Conservation (phyloP, 2,329 filamentous ascomycete genomes). For the Cladophialophora bantiana region DNA sequence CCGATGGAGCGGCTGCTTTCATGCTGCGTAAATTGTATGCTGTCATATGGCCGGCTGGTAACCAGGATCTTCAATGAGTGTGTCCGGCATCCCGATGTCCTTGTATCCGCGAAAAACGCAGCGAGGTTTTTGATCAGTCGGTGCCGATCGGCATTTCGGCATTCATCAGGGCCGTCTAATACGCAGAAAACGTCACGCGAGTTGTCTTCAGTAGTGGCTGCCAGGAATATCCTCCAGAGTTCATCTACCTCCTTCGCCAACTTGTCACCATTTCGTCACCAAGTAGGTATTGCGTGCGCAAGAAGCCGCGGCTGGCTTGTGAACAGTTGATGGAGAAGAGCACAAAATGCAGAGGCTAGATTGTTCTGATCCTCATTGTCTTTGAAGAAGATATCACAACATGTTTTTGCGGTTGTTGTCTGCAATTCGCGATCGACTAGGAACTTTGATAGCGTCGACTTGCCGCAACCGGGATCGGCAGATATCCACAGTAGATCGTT, state of each 20-base stretch:
- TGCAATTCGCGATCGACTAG: constrained; percentile 45
- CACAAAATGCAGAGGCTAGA: constrained; percentile 44
- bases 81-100: not conserved
- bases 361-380: constrained; percentile 47
- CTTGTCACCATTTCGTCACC: constrained; percentile 19
- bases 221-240: constrained; percentile 28
- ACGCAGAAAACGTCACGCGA: constrained; percentile 23
- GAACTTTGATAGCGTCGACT: constrained; percentile 48
- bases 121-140: constrained; percentile 22
- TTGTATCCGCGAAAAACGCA: constrained; percentile 13
- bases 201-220: constrained; percentile 1
- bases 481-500: constrained; percentile 49
- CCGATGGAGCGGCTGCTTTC: not conserved
- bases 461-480: constrained; percentile 52
- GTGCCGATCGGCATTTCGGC: constrained; percentile 10
- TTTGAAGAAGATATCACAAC: constrained; percentile 50
- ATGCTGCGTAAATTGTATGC: constrained; percentile 35
- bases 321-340: constrained; percentile 50
- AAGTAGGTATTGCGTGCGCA: constrained; percentile 21
- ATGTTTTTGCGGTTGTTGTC: constrained; percentile 25
- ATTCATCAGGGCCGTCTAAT: constrained; percentile 36
- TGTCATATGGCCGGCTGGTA: constrained; percentile 44
- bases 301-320: constrained; percentile 40
- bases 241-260: not conserved
- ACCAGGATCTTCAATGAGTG: constrained; percentile 39